These are phyloP conservation scores for Ogataea minuta DNA, from an alignment of 805 yeast species.

Conservation along the genomic window DNA sequence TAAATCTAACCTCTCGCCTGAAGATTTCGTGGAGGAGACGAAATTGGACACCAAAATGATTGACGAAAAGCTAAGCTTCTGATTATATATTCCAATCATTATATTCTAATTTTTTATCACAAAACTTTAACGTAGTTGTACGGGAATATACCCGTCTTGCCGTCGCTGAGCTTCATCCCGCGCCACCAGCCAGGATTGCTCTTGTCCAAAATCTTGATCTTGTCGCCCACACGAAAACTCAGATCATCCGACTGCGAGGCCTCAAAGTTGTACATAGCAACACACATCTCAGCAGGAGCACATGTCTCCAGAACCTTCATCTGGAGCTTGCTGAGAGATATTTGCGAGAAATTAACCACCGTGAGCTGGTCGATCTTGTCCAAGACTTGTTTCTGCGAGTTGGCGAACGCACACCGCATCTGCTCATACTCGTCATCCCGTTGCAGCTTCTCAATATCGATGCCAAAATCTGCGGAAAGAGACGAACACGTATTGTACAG, in stretches of 20 bases:
- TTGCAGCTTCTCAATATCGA: slow-evolving; percentile 9
- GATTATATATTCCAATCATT: too few species aligned
- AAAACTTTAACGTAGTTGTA: slow-evolving; percentile 40
- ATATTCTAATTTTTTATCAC: background rate
- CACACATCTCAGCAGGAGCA: slow-evolving; percentile 27
- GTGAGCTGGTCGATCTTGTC: slow-evolving; percentile 12
- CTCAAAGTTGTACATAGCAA: slow-evolving; percentile 40
- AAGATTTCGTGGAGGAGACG: slow-evolving; percentile 11
- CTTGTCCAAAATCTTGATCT: slow-evolving; percentile 38
- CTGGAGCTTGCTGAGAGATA: slow-evolving; percentile 18
- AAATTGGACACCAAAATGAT: slow-evolving; percentile 3
- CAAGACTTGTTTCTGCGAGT: slow-evolving; percentile 8
- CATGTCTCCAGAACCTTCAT: slow-evolving; percentile 17
- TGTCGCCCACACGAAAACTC: slow-evolving; percentile 42
- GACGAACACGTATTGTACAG: slow-evolving; percentile 13
- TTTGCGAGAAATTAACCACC: slow-evolving; percentile 19
- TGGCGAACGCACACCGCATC: slow-evolving; percentile 9
- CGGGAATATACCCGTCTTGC: slow-evolving; percentile 45
- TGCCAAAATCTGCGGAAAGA: slow-evolving; percentile 10
- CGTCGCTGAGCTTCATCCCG: slow-evolving; percentile 39
- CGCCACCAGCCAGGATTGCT: slow-evolving; percentile 49
- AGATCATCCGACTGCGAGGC: slow-evolving; percentile 43
- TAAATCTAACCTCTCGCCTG: slow-evolving; percentile 19
- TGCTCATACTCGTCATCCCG: slow-evolving; percentile 7
- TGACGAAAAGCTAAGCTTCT: background rate